Evolutionary conservation across 192 early-diverging fungal genomes (phyloP), one percentile per base, ranked within the genome.

Genomic region (Umbelopsis ramanniana): DNA sequence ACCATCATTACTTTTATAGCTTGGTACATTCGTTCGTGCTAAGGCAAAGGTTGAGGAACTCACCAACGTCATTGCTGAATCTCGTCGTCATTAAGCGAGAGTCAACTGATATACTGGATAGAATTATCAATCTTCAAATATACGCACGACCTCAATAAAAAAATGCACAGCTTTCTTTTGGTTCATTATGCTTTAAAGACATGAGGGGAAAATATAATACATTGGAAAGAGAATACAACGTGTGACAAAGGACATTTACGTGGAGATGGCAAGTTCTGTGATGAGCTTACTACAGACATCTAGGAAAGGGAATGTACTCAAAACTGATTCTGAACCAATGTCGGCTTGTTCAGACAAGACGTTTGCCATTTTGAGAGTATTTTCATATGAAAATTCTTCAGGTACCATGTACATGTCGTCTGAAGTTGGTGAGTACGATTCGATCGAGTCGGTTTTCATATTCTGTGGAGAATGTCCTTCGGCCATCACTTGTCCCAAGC

Each of bases 21-120:
- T 98, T 77, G 98, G 98, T 80, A 97, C 97, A 74, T 92, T 97
- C 77, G 82, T 90, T 82, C 96, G 96, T 78, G 93, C 95, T 83
- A 99, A 98, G 94, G 91, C 88, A 77, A 99, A 99, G 94, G 93
- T 99, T 77, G 98, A 99, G 76, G 97, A 99, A 88, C 91, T 99
- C 81, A 86, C 88, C 71, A 87, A 85, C 84, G 91, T 98, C 78
- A 95, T 99, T 72, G 93, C 94, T 72, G 94, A 95, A 78, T 90
- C 94, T 76, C 95, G 98, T 82, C 95, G 97, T 85, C 67, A 68
- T 40, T 74, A 74, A 74, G 10, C 35, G 57, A 15, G 53, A 54
- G 53, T 23, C 26, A 54, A 37, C 26, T 29, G 12, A 37, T 12
- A 29, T 17, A 33, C 17, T 35, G 57, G 26, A 63, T 63, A 57